Percentiles rank a stretch among this genome's conserved stretches.
Evolutionary conservation across 176 grass and related monocot species (phyloP).

Genomic region (Saccharum spontaneum): DNA sequence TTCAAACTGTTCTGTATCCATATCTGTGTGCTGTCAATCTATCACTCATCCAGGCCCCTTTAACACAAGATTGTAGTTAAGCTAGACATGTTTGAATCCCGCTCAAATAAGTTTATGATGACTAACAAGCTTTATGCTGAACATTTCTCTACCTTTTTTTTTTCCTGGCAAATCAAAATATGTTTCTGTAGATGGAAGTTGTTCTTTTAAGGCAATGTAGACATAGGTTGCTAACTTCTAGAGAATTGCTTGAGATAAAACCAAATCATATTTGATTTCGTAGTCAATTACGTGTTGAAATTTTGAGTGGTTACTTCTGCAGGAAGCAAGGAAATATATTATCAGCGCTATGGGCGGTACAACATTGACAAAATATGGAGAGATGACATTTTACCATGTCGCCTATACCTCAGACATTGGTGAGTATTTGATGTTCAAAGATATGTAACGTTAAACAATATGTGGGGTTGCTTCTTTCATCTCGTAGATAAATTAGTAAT

Average conservation of each 20-base stretch:
- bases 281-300: background rate
- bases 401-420: constrained; percentile 93
- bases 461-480: background rate
- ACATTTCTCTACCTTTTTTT: background rate
- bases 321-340: constrained; percentile 87
- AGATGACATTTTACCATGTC: constrained; percentile 91
- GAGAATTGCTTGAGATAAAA: background rate
- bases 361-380: constrained; percentile 93
- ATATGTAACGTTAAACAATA: background rate
- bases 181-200: background rate
- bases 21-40: constrained; percentile 22
- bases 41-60: background rate
- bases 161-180: background rate
- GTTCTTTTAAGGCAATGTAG: background rate
- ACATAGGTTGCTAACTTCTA: background rate
- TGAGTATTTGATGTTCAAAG: constrained; percentile 29
- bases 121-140: background rate
- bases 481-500: background rate
- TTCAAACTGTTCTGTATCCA: background rate
- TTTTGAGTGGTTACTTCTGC: constrained; percentile 19
- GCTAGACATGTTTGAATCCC: background rate
- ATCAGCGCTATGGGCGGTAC: constrained; percentile 74
- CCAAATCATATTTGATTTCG: background rate
- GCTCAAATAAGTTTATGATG: constrained; percentile 2
- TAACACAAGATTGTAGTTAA: background rate